Conservation (phyloP, 768 basidiomycete genomes). For the Boletus sp. region DNA sequence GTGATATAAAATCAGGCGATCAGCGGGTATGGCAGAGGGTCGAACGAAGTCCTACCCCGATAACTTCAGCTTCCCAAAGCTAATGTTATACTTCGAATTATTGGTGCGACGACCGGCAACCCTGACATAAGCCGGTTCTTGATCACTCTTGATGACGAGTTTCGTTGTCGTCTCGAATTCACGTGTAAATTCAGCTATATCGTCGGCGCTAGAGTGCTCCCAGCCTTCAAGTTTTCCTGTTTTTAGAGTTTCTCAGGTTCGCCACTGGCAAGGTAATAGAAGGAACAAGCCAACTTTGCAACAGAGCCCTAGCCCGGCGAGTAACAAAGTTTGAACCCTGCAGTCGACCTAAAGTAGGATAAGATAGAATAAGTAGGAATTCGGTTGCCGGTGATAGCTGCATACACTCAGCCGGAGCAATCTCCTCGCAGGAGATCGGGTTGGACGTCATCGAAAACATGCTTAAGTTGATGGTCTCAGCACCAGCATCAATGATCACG, state of each 20-base stretch:
- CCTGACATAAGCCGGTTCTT: slow-evolving; percentile 9
- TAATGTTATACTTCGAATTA: neutral
- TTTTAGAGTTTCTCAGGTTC: neutral
- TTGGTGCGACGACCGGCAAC: slow-evolving; percentile 2
- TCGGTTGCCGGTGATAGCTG: neutral
- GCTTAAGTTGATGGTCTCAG: slow-evolving; percentile 37
- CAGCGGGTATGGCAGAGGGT: accelerated
- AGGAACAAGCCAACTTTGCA: slow-evolving; percentile 29
- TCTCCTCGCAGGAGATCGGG: slow-evolving; percentile 30
- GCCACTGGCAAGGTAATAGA: neutral
- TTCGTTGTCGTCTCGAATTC: slow-evolving; percentile 6
- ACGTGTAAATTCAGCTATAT: neutral
- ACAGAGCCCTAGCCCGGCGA: slow-evolving; percentile 33
- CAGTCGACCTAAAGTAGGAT: slow-evolving; percentile 35
- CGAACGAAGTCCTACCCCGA: slow-evolving; percentile 8
- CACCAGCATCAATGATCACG: no score
- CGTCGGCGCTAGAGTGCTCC: neutral
- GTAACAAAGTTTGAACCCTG: slow-evolving; percentile 47
- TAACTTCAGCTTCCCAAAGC: slow-evolving; percentile 7
- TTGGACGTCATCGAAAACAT: slow-evolving; percentile 28
- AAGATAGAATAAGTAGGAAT: neutral
- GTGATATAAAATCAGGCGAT: neutral
- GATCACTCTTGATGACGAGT: slow-evolving; percentile 1
- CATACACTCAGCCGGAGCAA: slow-evolving; percentile 30
- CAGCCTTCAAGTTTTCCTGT: slow-evolving; percentile 3